These are phyloP conservation scores for Blepharisma stoltei DNA, from an alignment of 73 alveolate genomes.

Conservation along the genomic window DNA sequence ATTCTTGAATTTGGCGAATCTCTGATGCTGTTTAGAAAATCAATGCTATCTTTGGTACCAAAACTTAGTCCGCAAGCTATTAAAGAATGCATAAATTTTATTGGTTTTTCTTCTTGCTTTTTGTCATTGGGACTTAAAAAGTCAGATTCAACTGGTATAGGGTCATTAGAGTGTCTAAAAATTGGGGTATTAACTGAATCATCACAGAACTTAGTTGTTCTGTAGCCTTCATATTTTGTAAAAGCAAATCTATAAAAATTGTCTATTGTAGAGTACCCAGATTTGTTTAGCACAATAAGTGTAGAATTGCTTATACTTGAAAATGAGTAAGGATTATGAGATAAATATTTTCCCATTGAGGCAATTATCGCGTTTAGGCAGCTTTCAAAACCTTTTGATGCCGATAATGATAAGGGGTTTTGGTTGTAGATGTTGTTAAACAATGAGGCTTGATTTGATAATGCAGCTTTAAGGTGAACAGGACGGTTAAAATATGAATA, in stretches of 20 bases:
- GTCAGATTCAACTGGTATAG: background rate
- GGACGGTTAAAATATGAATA: slow-evolving; percentile 22
- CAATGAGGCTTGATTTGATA: no score
- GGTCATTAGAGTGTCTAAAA: background rate
- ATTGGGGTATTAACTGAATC: background rate
- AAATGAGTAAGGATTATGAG: no score
- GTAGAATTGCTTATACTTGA: no score
- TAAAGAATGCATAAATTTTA: background rate
- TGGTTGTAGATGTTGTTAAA: background rate
- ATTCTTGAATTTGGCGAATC: background rate
- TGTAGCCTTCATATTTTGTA: background rate
- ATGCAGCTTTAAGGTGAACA: slow-evolving; percentile 16
- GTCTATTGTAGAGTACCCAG: background rate
- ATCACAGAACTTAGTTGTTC: background rate
- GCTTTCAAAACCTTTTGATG: background rate
- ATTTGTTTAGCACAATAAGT: background rate
- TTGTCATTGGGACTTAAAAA: background rate
- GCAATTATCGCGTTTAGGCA: background rate
- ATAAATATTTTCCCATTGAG: no score
- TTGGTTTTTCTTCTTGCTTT: background rate
- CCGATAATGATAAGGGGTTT: background rate
- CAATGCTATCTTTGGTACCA: background rate
- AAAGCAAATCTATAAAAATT: background rate
- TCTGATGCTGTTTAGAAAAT: background rate
- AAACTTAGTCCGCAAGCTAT: background rate